Evolutionary conservation across 805 yeast genomes (phyloP).

Genomic region (Wickerhamia fluorescens): DNA sequence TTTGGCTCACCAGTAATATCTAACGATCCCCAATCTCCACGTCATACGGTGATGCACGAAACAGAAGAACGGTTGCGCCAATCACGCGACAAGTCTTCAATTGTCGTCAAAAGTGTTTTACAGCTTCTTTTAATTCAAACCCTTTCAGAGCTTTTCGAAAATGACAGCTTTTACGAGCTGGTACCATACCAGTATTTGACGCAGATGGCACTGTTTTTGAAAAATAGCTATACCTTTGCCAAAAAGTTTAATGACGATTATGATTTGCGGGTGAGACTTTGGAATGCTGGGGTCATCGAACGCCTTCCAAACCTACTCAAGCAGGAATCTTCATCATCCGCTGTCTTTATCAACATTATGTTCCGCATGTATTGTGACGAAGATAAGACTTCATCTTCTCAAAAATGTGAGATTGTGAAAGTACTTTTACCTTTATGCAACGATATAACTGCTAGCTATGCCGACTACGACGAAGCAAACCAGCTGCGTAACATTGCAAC

Average conservation of each 20-base stretch:
- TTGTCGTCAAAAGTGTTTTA: conserved; percentile 87
- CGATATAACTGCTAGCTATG: conserved; percentile 62
- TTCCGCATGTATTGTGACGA: conserved; percentile 72
- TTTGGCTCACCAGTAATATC: conserved; percentile 10
- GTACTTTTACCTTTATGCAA: conserved; percentile 64
- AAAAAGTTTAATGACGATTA: conserved; percentile 83
- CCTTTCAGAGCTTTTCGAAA: conserved; percentile 70
- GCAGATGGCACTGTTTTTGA: conserved; percentile 52
- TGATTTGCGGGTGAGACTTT: conserved; percentile 77
- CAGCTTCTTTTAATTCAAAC: conserved; percentile 86
- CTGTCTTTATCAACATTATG: conserved; percentile 74
- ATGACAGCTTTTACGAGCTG: conserved; percentile 55
- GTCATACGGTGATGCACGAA: conserved; percentile 13
- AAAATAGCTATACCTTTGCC: conserved; percentile 73
- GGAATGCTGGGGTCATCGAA: conserved; percentile 89
- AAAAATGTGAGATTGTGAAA: conserved; percentile 42
- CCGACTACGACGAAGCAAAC: conserved; percentile 67
- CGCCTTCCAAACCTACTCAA: conserved; percentile 84
- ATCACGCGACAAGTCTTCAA: conserved; percentile 56
- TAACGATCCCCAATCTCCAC: conserved; percentile 5
- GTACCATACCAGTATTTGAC: conserved; percentile 64
- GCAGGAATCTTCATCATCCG: conserved; percentile 88
- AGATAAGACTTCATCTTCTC: conserved; percentile 39
- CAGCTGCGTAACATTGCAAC: conserved; percentile 73
- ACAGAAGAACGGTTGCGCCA: conserved; percentile 33